Conservation (phyloP, 805 yeast species). For the Lipomyces lipofer region DNA sequence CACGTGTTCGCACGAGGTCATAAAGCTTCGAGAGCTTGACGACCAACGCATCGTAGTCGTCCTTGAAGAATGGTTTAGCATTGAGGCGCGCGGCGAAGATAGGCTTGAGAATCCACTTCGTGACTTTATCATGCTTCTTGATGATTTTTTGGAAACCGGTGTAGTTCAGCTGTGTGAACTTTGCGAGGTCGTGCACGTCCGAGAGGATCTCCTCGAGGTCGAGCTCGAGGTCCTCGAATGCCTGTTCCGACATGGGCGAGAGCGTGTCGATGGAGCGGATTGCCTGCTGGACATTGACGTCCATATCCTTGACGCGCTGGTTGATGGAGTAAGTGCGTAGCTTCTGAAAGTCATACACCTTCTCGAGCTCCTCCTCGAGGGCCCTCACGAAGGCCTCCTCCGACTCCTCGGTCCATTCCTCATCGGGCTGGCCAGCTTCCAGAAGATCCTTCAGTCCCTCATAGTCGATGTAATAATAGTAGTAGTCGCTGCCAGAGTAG, state of each 20-base stretch:
- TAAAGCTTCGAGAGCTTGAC: slow-evolving; percentile 86
- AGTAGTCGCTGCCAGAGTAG: slow-evolving; percentile 31
- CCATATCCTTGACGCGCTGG: slow-evolving; percentile 77
- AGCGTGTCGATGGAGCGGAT: slow-evolving; percentile 45
- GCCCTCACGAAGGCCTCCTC: slow-evolving; percentile 80
- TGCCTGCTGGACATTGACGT: slow-evolving; percentile 66
- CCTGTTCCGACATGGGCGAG: slow-evolving; percentile 58
- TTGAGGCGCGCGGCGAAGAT: slow-evolving; percentile 90
- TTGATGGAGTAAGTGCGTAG: slow-evolving; percentile 83
- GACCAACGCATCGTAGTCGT: slow-evolving; percentile 84
- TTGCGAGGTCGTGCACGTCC: slow-evolving; percentile 95
- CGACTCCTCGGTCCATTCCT: slow-evolving; percentile 67
- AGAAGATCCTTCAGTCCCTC: slow-evolving; percentile 76
- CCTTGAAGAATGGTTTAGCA: slow-evolving; percentile 93
- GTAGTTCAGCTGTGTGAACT: slow-evolving; percentile 88
- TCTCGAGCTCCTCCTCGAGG: slow-evolving; percentile 84
- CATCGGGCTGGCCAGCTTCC: slow-evolving; percentile 53
- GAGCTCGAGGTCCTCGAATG: slow-evolving; percentile 71
- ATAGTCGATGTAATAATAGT: slow-evolving; percentile 80
- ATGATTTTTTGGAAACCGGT: slow-evolving; percentile 96
- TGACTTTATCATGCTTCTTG: slow-evolving; percentile 93
- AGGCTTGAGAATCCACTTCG: slow-evolving; percentile 78
- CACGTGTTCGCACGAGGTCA: slow-evolving; percentile 92
- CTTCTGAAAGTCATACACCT: slow-evolving; percentile 87
- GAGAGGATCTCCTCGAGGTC: slow-evolving; percentile 87